Evolutionary conservation across 768 basidiomycete genomes (phyloP).

Genomic region (Lactifluus pinguis): DNA sequence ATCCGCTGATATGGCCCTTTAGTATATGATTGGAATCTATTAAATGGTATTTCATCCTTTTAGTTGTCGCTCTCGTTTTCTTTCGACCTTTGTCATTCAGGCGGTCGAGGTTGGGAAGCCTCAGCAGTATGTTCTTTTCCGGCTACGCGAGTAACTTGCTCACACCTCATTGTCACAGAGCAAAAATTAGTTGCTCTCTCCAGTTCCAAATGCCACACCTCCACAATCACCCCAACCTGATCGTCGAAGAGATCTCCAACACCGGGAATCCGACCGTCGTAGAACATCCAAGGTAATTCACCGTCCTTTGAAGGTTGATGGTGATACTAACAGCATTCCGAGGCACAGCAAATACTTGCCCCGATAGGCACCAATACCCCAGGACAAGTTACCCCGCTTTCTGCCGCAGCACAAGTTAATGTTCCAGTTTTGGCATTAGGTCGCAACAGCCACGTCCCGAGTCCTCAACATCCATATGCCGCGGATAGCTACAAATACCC

Average conservation of each 20-base stretch:
- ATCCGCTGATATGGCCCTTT: constrained; percentile 15
- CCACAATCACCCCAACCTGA: constrained; percentile 38
- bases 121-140: constrained; percentile 45
- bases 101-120: constrained; percentile 92
- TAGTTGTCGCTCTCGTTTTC: neutral
- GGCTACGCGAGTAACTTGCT: neutral
- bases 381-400: constrained; percentile 60
- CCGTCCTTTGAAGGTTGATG: constrained; percentile 63
- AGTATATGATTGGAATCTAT: constrained; percentile 91
- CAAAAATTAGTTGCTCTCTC: constrained; percentile 55
- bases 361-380: constrained; percentile 41
- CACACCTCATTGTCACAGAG: constrained; percentile 30
- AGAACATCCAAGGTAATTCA: constrained; percentile 54
- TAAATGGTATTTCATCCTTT: constrained; percentile 50
- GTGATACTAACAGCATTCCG: constrained; percentile 64
- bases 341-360: constrained; percentile 49
- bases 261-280: constrained; percentile 53
- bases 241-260: constrained; percentile 47
- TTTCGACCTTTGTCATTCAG: constrained; percentile 28
- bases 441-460: constrained; percentile 31
- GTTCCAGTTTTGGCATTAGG: constrained; percentile 53
- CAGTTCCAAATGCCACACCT: constrained; percentile 48
- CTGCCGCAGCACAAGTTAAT: constrained; percentile 65
- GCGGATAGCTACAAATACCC: constrained; percentile 54
- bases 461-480: constrained; percentile 64